Evolutionary conservation across 2,329 filamentous ascomycete species (phyloP).

Genomic region (Esteya vermicola): DNA sequence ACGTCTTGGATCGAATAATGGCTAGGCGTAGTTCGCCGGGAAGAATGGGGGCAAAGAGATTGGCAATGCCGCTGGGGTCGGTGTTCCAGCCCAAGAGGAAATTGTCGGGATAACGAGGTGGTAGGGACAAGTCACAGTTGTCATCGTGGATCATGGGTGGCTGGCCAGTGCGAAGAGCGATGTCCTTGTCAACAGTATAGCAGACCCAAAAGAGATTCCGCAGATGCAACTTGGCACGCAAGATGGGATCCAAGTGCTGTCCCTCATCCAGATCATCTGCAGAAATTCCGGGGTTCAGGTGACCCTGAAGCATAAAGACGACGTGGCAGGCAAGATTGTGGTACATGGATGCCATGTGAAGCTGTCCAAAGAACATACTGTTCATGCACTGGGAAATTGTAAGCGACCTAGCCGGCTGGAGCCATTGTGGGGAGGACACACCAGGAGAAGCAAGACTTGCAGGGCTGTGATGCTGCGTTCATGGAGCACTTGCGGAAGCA

Average conservation of each 20-base stretch:
- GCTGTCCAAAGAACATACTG: constrained; percentile 28
- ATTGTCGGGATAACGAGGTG: constrained; percentile 9
- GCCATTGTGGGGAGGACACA: constrained; percentile 15
- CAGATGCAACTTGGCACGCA: constrained; percentile 19
- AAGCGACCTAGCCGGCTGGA: background rate
- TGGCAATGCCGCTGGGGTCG: background rate
- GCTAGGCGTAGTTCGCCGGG: constrained; percentile 34
- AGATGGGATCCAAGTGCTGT: constrained; percentile 9
- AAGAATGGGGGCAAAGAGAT: constrained; percentile 16
- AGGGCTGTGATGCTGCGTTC: constrained; percentile 26
- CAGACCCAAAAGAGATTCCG: constrained; percentile 38
- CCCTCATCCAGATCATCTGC: background rate
- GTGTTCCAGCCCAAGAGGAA: no score
- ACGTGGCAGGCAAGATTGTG: constrained; percentile 30
- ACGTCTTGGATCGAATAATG: constrained; percentile 35
- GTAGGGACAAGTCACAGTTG: constrained; percentile 36
- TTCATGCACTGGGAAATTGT: background rate
- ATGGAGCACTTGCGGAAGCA: constrained; percentile 27
- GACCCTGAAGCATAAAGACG: constrained; percentile 31
- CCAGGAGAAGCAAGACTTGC: constrained; percentile 31
- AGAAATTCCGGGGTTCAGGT: constrained; percentile 3
- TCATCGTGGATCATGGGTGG: constrained; percentile 34
- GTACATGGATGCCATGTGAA: constrained; percentile 28
- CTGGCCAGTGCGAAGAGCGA: constrained; percentile 36
- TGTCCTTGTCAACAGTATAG: constrained; percentile 39